Conservation (phyloP, 2,329 filamentous ascomycete genomes). For the Amphichorda felina region DNA sequence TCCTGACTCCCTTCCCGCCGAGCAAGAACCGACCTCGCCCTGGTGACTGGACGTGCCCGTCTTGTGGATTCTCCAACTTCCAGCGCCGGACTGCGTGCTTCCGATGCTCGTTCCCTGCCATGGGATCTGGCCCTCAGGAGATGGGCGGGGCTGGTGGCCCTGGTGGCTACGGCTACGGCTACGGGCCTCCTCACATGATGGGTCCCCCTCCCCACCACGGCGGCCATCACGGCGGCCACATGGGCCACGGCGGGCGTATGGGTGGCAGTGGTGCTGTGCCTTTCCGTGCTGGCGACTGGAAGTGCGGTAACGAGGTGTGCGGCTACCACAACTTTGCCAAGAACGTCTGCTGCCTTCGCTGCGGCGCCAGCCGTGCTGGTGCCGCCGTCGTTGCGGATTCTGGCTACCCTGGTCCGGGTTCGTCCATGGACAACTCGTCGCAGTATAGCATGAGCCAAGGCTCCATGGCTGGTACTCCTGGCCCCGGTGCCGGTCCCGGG, state of each 20-base stretch:
- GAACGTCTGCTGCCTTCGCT: slow-evolving; percentile 95
- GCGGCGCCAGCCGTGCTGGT: slow-evolving; percentile 85
- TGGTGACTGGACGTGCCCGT: slow-evolving; percentile 98
- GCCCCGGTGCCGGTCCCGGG: slow-evolving; percentile 63
- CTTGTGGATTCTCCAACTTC: slow-evolving; percentile 98
- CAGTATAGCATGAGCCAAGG: slow-evolving; percentile 77
- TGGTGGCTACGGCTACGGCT: slow-evolving; percentile 41
- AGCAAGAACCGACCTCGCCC: slow-evolving; percentile 97
- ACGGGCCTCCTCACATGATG: slow-evolving; percentile 69
- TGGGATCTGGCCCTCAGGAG: slow-evolving; percentile 62
- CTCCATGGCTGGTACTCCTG: slow-evolving; percentile 76
- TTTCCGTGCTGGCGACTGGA: slow-evolving; percentile 98
- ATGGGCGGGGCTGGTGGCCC: slow-evolving; percentile 40
- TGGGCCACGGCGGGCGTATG: slow-evolving; percentile 56
- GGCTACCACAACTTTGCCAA: slow-evolving; percentile 99
- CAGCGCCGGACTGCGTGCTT: slow-evolving; percentile 97
- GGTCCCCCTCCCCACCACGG: slow-evolving; percentile 55
- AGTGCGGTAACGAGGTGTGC: slow-evolving; percentile 93
- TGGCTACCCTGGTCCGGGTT: slow-evolving; percentile 63
- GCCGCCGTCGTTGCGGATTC: slow-evolving; percentile 92
- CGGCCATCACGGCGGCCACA: slow-evolving; percentile 34
- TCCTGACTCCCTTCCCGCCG: slow-evolving; percentile 91
- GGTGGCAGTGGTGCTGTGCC: slow-evolving; percentile 80
- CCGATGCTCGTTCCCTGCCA: slow-evolving; percentile 97
- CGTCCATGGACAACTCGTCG: slow-evolving; percentile 64